Evolutionary conservation across 805 yeast species (phyloP), one percentile per base, ranked within the genome.

Genomic region (Yarrowia porcina): DNA sequence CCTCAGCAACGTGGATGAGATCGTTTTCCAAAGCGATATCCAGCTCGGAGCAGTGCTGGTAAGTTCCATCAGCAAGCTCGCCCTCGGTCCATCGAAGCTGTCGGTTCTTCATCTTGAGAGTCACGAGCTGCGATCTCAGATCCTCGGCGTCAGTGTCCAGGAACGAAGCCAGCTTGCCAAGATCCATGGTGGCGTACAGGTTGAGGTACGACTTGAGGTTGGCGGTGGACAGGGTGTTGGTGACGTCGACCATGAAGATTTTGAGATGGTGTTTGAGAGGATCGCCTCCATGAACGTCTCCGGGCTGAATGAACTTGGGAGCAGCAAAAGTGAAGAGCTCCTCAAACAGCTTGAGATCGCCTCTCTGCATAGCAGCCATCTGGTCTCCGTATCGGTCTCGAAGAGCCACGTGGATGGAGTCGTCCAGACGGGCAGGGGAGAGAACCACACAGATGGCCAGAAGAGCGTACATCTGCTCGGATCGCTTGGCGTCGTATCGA

Each of bases 381-480:
- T 80, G 81, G 47, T 80, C 83, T 59, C 79, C 78, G 68, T 78
- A 77, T 68, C 77, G 79, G 63, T 80, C 83, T 60, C 76, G 76
- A 61, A 80, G 72, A n/a, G 77, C 76, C 36, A 72, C 71, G 66
- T 76, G 79, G 66, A 80, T 70, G 39, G 71, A 71, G 61, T 80
- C 83, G 66, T 80, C 83, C 23, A 80, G 66, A 67, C 80, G 75
- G 12, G 80, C 77, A 59, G 83, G 83, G 56, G 77, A 74, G 38
- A 80, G 71, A 20, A 82, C 79, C 38, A 79, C 73, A 59, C 80
- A 74, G 35, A 80, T 75, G 28, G 82, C 80, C 63, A 80, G 70
- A 44, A 80, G 72, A 3, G 83, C 82, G 65, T 78, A 79, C 82
- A 79, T 80, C 70, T 80, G 83, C 63, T 79, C 83, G 15, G 80